A percentile compares a stretch with the other conserved stretches of the same genome.
phyloP scores from a whole-genome alignment of 495 filamentous ascomycete genomes.

The Usnea hakonensis region DNA sequence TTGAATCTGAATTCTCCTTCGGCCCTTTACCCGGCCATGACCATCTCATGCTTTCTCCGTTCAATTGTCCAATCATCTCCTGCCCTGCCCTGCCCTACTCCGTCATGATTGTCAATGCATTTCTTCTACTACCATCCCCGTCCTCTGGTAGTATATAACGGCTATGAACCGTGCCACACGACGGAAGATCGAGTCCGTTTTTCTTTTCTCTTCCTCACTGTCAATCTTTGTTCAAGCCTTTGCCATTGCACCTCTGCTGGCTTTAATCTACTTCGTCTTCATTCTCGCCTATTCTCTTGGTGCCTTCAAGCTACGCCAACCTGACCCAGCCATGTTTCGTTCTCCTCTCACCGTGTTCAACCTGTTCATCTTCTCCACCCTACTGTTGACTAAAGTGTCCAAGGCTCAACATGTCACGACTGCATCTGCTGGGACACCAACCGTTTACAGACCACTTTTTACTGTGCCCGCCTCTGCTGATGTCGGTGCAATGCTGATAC shows the following conservation, averaged over 20 bases:
- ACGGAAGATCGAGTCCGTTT: constrained; percentile 6
- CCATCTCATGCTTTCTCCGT: too few species aligned
- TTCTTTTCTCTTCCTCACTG: constrained; percentile 10
- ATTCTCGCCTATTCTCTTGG: constrained; percentile 6
- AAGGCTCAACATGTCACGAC: constrained; percentile 7
- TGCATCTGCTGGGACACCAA: constrained; percentile 12
- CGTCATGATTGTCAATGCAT: neutral
- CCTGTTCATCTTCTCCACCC: constrained; percentile 17
- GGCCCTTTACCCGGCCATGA: too few species aligned
- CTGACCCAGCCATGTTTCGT: constrained; percentile 11
- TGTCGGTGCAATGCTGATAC: constrained; percentile 50
- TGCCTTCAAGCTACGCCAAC: constrained; percentile 8
- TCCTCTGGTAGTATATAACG: neutral
- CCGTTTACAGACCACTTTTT: constrained; percentile 32
- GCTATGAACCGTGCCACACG: neutral
- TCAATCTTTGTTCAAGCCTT: constrained; percentile 5
- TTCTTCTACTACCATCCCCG: neutral
- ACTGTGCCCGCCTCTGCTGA: constrained; percentile 49
- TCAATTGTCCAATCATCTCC: too few species aligned
- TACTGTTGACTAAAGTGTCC: constrained; percentile 8
- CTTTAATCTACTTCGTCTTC: constrained; percentile 14
- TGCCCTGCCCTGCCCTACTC: neutral
- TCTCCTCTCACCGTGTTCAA: constrained; percentile 15
- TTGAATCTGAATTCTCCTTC: too few species aligned
- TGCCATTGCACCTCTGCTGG: neutral